These are phyloP conservation scores for Thelonectria rubi DNA, from an alignment of 2,329 filamentous ascomycete genomes.

Conservation along the genomic window DNA sequence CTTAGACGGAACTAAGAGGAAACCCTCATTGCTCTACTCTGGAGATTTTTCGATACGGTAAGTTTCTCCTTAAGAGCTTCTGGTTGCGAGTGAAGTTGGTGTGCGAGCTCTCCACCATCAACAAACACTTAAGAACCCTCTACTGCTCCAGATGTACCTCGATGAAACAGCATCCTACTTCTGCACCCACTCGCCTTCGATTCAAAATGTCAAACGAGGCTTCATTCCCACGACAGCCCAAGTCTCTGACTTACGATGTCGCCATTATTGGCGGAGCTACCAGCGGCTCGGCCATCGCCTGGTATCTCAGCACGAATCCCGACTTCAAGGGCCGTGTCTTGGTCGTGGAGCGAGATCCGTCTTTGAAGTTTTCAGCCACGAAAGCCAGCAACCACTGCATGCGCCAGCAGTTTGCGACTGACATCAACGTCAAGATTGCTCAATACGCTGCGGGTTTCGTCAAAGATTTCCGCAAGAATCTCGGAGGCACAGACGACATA, in stretches of 20 bases:
- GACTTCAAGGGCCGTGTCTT: slow-evolving; percentile 24
- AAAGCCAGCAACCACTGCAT: slow-evolving; percentile 28
- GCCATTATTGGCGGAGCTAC: slow-evolving; percentile 23
- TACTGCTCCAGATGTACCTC: too few species aligned
- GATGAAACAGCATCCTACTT: too few species aligned
- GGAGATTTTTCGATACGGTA: too few species aligned
- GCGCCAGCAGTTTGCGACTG: slow-evolving; percentile 26
- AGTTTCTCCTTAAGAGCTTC: too few species aligned
- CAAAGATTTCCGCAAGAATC: slow-evolving; percentile 20
- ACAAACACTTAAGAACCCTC: too few species aligned
- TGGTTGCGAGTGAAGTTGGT: too few species aligned
- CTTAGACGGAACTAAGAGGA: too few species aligned
- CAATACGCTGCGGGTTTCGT: slow-evolving; percentile 24
- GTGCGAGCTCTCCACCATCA: too few species aligned
- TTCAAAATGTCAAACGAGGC: too few species aligned
- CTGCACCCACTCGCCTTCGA: too few species aligned
- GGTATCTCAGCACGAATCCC: slow-evolving; percentile 21
- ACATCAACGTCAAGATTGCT: slow-evolving; percentile 24
- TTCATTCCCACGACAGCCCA: too few species aligned
- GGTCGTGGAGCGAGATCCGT: slow-evolving; percentile 19
- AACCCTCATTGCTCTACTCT: too few species aligned
- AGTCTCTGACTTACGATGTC: slow-evolving; percentile 10
- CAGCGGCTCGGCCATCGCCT: slow-evolving; percentile 26
- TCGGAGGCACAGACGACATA: slow-evolving; percentile 8
- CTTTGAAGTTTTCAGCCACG: slow-evolving; percentile 19